phyloP scores from a whole-genome alignment of 129 eudicot genomes.

The Arctium lappa region DNA sequence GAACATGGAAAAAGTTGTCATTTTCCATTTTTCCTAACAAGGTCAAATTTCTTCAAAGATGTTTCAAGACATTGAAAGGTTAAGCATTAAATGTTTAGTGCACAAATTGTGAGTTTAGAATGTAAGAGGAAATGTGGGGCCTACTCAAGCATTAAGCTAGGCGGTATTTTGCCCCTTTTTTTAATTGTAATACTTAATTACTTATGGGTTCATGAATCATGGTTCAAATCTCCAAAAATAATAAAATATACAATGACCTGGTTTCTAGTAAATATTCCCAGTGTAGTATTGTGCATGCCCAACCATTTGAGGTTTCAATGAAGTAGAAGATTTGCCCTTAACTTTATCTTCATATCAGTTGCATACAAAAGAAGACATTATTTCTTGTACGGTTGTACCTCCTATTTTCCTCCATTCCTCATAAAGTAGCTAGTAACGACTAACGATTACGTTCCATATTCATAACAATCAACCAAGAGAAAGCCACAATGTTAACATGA shows the following conservation, averaged over 20 bases:
- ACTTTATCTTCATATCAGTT: neutral
- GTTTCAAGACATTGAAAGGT: neutral
- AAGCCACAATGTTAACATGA: neutral
- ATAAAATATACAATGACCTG: no score
- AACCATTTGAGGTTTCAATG: neutral
- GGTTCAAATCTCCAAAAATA: conserved; percentile 1
- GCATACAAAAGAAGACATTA: conserved; percentile 1
- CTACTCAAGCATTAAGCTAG: neutral
- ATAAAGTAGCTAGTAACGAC: neutral
- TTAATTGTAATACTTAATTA: neutral
- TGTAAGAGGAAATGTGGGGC: neutral
- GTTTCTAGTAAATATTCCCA: conserved; percentile 2
- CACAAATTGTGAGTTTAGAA: neutral
- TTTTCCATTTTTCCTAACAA: no score
- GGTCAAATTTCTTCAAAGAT: neutral
- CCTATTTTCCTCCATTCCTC: conserved; percentile 3
- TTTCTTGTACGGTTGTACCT: neutral
- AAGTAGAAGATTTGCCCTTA: neutral
- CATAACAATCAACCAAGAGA: neutral
- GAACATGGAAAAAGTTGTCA: neutral
- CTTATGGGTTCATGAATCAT: neutral
- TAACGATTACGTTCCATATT: conserved; percentile 5
- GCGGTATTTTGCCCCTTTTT: neutral
- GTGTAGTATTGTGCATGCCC: neutral
- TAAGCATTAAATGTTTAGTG: neutral